Evolutionary conservation across 2,329 filamentous ascomycete species (phyloP).

Genomic region (Penicillium oxalicum): DNA sequence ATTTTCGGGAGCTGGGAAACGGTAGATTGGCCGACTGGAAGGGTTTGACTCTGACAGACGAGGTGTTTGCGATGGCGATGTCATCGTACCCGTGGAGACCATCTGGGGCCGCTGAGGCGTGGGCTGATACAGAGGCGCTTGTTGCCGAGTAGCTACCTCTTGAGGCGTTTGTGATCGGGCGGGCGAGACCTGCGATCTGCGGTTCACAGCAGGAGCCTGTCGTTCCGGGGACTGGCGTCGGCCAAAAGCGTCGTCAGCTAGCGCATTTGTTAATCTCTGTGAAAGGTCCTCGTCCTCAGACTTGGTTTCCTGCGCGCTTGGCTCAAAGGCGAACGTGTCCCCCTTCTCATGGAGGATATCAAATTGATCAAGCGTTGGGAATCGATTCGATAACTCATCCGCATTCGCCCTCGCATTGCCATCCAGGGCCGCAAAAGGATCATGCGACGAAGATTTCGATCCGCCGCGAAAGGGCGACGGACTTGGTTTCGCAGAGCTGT

Average conservation of each 20-base stretch:
- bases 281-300: conserved; percentile 49
- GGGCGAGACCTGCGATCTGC: conserved; percentile 24
- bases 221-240: conserved; percentile 34
- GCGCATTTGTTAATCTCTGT: conserved; percentile 64
- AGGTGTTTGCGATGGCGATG: conserved; percentile 47
- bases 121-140: conserved; percentile 34
- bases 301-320: conserved; percentile 42
- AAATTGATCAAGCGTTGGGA: conserved; percentile 90
- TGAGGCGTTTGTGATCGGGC: conserved; percentile 20
- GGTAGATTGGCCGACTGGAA: conserved; percentile 45
- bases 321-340: conserved; percentile 76
- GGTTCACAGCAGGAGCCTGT: conserved; percentile 25
- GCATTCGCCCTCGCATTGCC: conserved; percentile 53
- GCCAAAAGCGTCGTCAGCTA: conserved; percentile 80
- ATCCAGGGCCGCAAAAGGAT: conserved; percentile 90
- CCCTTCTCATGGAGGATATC: conserved; percentile 80
- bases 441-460: conserved; percentile 49
- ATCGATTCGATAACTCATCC: conserved; percentile 79
- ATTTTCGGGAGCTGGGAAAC: conserved; percentile 44
- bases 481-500: conserved; percentile 51
- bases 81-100: conserved; percentile 77
- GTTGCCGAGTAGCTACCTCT: conserved; percentile 23
- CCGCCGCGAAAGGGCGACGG: conserved; percentile 62
- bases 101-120: conserved; percentile 48
- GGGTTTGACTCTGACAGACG: conserved; percentile 24